These are phyloP conservation scores for Ophiostoma novo-ulmi DNA, from an alignment of 2,329 filamentous ascomycete genomes.

Conservation along the genomic window DNA sequence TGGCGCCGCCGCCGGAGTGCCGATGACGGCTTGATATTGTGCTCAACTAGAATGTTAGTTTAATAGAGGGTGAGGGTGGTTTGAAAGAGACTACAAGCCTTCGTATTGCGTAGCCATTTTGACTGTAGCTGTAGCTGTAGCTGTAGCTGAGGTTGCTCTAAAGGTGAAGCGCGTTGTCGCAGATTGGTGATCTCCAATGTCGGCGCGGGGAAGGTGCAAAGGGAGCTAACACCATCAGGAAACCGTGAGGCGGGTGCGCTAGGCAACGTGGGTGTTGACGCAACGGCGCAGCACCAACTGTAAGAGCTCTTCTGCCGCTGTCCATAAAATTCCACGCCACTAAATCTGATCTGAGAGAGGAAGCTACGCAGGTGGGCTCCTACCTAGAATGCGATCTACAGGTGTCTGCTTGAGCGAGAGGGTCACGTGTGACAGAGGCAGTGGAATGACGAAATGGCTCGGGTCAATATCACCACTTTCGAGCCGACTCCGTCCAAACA, in stretches of 20 bases:
- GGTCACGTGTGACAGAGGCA: conserved; percentile 1
- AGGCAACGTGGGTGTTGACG: conserved; percentile 21
- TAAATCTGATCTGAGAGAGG: not conserved
- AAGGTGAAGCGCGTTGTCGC: not conserved
- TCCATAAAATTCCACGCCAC: not conserved
- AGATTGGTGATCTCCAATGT: conserved; percentile 7
- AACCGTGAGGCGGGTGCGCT: not conserved
- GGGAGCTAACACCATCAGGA: not conserved
- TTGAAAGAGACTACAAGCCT: conserved; percentile 34
- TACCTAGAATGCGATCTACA: not conserved
- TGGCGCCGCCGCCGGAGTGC: conserved; percentile 46
- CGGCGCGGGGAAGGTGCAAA: conserved; percentile 12
- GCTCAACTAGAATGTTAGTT: conserved; percentile 48
- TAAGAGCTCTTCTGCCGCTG: not conserved
- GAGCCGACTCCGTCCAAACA: not conserved
- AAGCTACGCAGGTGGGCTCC: not conserved
- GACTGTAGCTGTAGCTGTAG: conserved; percentile 12
- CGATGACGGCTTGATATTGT: conserved; percentile 51
- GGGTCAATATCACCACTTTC: not conserved
- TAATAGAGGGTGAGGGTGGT: not conserved
- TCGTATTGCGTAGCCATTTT: conserved; percentile 56
- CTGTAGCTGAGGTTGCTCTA: not conserved
- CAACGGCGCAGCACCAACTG: conserved; percentile 5
- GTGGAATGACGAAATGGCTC: not conserved
- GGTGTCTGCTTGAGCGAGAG: not conserved